A percentile compares a stretch with the other conserved stretches of the same genome.
These are phyloP conservation scores for Penicillium sclerotiorum DNA, from an alignment of 2,329 filamentous ascomycete genomes.

Conservation along the genomic window DNA sequence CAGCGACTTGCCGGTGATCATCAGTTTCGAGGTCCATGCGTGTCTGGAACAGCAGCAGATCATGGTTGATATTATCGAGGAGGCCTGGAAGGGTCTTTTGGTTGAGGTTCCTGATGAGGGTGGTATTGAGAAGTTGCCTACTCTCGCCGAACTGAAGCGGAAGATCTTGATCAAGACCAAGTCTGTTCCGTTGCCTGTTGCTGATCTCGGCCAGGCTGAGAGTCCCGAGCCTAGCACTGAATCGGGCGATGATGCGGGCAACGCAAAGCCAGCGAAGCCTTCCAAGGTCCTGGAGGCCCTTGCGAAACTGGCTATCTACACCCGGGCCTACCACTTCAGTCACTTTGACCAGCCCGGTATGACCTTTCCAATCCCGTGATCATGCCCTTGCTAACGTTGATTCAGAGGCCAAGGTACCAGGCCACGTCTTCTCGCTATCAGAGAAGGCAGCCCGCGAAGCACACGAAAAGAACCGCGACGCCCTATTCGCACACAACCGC, in stretches of 20 bases:
- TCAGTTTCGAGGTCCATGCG: constrained; percentile 91
- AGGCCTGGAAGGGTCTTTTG: constrained; percentile 78
- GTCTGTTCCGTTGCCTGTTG: constrained; percentile 52
- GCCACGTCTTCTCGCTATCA: constrained; percentile 66
- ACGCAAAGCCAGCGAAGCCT: constrained; percentile 41
- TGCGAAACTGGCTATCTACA: constrained; percentile 79
- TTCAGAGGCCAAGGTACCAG: constrained; percentile 55
- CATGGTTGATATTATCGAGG: constrained; percentile 92
- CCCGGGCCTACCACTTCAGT: constrained; percentile 79
- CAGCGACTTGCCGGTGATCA: constrained; percentile 79
- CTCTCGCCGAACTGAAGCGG: constrained; percentile 69
- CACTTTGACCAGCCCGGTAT: constrained; percentile 67
- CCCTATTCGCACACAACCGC: constrained; percentile 79
- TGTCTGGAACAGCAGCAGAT: constrained; percentile 79
- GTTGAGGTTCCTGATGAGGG: constrained; percentile 65
- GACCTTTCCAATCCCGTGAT: too few relatives aligned
- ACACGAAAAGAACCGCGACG: constrained; percentile 54
- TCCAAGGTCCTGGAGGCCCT: constrained; percentile 72
- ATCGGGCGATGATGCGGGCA: constrained; percentile 3
- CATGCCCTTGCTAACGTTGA: not conserved
- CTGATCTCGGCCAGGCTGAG: too few relatives aligned
- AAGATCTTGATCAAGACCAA: constrained; percentile 88
- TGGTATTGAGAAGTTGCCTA: constrained; percentile 60
- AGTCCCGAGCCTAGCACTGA: not conserved
- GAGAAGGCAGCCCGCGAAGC: constrained; percentile 69